Evolutionary conservation across 208 protist species (phyloP).

Genomic region (Leishmania arabica): DNA sequence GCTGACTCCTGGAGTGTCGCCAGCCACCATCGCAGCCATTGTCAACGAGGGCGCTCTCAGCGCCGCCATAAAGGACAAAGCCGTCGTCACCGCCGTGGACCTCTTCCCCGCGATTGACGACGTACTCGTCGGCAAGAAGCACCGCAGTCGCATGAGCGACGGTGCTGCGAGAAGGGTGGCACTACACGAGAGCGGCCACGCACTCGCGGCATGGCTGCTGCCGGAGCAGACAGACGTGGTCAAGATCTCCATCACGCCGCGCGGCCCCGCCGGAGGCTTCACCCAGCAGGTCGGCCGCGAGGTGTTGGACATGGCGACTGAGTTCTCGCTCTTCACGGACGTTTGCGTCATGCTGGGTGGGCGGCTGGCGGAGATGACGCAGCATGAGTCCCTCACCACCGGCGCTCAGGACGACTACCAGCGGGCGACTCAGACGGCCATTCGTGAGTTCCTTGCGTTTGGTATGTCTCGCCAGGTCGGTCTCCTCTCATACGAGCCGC

Average conservation of each 20-base stretch:
- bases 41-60: constrained; percentile 93
- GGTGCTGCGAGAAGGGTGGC: constrained; percentile 60
- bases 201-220: constrained; percentile 93
- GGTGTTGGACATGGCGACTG: constrained; percentile 75
- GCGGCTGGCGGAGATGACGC: constrained; percentile 94
- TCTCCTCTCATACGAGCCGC: constrained; percentile 73
- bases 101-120: constrained; percentile 87
- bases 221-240: constrained; percentile 91
- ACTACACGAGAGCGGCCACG: constrained; percentile 97
- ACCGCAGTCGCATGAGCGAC: constrained; percentile 73
- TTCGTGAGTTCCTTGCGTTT: constrained; percentile 77
- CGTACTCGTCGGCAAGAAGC: constrained; percentile 86
- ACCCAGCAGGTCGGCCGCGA: constrained; percentile 86
- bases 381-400: constrained; percentile 90
- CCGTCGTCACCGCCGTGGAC: constrained; percentile 77
- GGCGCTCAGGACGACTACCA: constrained; percentile 93
- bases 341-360: constrained; percentile 95
- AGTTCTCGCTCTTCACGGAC: constrained; percentile 93
- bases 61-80: constrained; percentile 89
- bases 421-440: constrained; percentile 81
- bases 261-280: constrained; percentile 78
- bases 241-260: constrained; percentile 97
- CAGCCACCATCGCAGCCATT: constrained; percentile 93
- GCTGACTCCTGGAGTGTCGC: constrained; percentile 89
- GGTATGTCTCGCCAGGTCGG: constrained; percentile 79